Conservation (phyloP, 2,329 filamentous ascomycete species). For the Stagonosporopsis rhizophila region DNA sequence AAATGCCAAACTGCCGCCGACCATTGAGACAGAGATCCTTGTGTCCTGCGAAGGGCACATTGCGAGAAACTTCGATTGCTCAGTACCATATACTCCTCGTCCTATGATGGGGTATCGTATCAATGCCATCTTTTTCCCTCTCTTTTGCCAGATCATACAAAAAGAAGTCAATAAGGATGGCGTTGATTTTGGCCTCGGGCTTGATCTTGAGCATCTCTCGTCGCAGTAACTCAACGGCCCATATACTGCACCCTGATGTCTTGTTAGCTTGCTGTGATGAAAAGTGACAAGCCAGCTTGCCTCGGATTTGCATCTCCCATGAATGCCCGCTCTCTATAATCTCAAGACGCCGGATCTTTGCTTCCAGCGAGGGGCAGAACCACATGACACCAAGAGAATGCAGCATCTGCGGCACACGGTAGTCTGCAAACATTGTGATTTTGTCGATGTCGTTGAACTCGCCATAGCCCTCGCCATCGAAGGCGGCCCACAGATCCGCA, state of each 20-base stretch:
- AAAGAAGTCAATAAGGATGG: slow-evolving; percentile 96
- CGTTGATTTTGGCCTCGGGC: slow-evolving; percentile 76
- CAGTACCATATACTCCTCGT: slow-evolving; percentile 96
- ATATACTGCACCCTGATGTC: slow-evolving; percentile 82
- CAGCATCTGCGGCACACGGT: slow-evolving; percentile 93
- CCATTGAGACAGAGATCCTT: too few species aligned
- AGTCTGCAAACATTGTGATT: slow-evolving; percentile 99
- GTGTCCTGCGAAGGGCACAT: too few species aligned
- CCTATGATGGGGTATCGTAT: slow-evolving; percentile 77
- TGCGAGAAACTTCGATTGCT: background rate
- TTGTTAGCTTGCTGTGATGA: slow-evolving; percentile 22
- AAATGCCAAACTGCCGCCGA: too few species aligned
- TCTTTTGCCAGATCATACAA: slow-evolving; percentile 95
- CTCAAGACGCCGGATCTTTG: slow-evolving; percentile 69
- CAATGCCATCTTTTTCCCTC: slow-evolving; percentile 62
- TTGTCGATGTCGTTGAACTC: slow-evolving; percentile 89
- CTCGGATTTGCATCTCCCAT: slow-evolving; percentile 89
- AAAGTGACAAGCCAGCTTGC: slow-evolving; percentile 48
- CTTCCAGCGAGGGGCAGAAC: slow-evolving; percentile 81
- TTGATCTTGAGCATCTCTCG: slow-evolving; percentile 78
- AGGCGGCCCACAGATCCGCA: slow-evolving; percentile 96
- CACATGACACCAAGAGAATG: slow-evolving; percentile 80
- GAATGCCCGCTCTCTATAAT: slow-evolving; percentile 73
- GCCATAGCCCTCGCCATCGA: slow-evolving; percentile 80
- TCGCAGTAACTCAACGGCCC: slow-evolving; percentile 89